Evolutionary conservation across 2,329 filamentous ascomycete species (phyloP).

Genomic region (Cadophora gregata): DNA sequence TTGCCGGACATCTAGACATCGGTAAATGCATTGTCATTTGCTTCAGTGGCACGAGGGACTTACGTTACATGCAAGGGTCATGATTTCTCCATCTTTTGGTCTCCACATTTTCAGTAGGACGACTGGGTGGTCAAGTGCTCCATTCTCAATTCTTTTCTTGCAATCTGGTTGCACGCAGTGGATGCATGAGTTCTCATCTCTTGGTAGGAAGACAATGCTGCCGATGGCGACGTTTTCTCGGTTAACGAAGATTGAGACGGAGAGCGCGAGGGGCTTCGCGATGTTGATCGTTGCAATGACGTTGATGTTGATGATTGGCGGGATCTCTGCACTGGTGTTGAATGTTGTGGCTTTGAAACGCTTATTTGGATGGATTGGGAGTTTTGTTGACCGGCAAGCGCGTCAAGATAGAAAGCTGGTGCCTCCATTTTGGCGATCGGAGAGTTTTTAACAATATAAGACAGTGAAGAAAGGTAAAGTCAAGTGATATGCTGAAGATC

Average conservation of each 20-base stretch:
- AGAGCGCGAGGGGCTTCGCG: background rate
- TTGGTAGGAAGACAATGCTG: conserved; percentile 15
- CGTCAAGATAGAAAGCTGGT: background rate
- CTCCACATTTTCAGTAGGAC: conserved; percentile 17
- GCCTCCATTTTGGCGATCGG: background rate
- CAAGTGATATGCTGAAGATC: background rate
- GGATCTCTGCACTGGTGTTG: background rate
- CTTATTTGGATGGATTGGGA: background rate
- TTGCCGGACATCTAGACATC: conserved; percentile 14
- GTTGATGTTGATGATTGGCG: conserved; percentile 1
- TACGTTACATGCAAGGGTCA: conserved; percentile 13
- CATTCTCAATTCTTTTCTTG: background rate
- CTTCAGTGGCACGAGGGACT: background rate
- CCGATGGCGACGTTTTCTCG: conserved; percentile 16
- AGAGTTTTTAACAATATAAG: background rate
- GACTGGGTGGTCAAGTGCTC: conserved; percentile 14
- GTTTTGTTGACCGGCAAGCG: background rate
- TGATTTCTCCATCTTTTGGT: conserved; percentile 7
- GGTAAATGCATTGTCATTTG: background rate
- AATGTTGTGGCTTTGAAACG: background rate
- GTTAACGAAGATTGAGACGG: background rate
- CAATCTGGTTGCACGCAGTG: conserved; percentile 15
- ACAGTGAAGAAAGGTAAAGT: background rate
- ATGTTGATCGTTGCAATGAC: background rate
- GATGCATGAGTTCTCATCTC: background rate